Conservation (phyloP, 108 stramenopile species). For the Cylindrotheca closterium region DNA sequence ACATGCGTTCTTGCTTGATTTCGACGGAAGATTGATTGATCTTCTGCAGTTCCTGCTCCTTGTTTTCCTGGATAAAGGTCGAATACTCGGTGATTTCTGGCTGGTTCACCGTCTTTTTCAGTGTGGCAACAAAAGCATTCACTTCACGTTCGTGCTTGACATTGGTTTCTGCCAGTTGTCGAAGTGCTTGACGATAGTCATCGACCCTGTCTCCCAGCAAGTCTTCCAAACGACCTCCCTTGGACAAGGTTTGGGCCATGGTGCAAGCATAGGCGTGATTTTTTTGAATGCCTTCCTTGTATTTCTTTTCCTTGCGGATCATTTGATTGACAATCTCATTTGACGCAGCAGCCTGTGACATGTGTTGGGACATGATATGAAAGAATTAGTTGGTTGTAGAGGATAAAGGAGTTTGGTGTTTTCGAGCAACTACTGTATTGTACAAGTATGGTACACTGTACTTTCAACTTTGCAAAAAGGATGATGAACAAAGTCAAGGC, state of each 20-base stretch:
- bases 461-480: no score
- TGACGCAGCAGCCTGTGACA: background rate
- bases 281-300: constrained; percentile 27
- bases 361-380: background rate
- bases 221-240: constrained; percentile 38
- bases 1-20: constrained; percentile 18
- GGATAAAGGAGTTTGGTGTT: no score
- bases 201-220: constrained; percentile 32
- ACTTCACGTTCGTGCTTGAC: constrained; percentile 30
- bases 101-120: background rate
- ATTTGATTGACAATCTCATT: background rate
- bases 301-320: constrained; percentile 32
- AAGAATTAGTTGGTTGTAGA: no score
- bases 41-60: constrained; percentile 1
- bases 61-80: constrained; percentile 7
- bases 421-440: no score
- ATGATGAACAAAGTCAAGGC: no score
- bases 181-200: constrained; percentile 42
- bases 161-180: constrained; percentile 48
- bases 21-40: constrained; percentile 5
- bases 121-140: constrained; percentile 13
- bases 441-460: no score
- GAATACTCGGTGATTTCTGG: constrained; percentile 15
- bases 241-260: constrained; percentile 37
- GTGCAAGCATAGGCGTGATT: constrained; percentile 30